Conservation (phyloP, 345 rosid genomes). For the Clausena lansium region DNA sequence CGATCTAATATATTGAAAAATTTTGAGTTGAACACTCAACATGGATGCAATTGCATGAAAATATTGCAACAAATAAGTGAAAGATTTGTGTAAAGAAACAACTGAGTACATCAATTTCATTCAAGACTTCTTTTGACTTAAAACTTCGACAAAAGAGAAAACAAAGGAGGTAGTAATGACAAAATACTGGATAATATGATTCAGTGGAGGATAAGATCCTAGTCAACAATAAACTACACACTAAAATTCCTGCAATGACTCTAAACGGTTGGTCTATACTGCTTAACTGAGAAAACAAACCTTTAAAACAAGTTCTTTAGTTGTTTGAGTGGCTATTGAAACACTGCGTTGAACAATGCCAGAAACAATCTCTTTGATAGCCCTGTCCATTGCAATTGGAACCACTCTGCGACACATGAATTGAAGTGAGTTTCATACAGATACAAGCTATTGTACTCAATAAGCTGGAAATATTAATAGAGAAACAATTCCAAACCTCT, state of each 20-base stretch:
- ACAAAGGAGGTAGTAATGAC: neutral
- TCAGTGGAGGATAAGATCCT: neutral
- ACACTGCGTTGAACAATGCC: constrained; percentile 97
- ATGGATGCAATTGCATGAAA: neutral
- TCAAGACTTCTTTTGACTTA: neutral
- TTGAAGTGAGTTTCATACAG: neutral
- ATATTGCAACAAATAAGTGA: neutral
- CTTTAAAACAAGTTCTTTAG: constrained; percentile 97
- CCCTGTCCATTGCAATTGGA: constrained; percentile 92
- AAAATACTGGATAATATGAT: neutral
- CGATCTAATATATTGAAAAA: neutral
- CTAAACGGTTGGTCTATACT: neutral
- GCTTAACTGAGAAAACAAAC: constrained; percentile 36
- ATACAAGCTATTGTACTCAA: neutral
- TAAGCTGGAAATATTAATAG: constrained; percentile 2
- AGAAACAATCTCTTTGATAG: constrained; percentile 87
- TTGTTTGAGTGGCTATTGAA: constrained; percentile 94
- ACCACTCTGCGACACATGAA: constrained; percentile 56
- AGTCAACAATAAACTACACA: neutral
- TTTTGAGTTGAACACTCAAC: neutral
- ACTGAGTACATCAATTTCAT: neutral
- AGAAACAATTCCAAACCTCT: constrained; percentile 57
- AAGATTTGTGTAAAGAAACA: neutral
- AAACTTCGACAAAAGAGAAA: neutral
- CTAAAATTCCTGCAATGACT: neutral